Conservation (phyloP, 1,139 yeast genomes). For the Protomyces inundatus region DNA sequence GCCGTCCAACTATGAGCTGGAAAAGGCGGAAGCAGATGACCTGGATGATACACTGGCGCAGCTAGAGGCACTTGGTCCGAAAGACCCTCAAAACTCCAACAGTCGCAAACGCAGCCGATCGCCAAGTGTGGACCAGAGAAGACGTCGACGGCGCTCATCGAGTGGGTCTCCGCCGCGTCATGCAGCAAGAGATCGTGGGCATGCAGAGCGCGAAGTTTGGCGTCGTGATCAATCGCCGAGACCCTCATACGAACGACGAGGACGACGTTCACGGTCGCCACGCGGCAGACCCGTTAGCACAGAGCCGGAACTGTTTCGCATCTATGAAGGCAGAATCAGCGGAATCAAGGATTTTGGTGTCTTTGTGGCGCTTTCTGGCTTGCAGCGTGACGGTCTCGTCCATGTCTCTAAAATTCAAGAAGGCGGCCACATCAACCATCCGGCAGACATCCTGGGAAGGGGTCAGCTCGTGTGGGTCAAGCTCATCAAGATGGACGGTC, state of each 20-base stretch:
- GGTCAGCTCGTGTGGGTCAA: constrained; percentile 65
- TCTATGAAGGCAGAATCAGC: constrained; percentile 58
- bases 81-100: background rate
- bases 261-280: background rate
- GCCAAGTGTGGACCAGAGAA: background rate
- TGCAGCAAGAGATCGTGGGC: background rate
- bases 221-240: background rate
- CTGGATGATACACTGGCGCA: constrained; percentile 10
- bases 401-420: constrained; percentile 65
- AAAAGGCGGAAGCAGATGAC: background rate
- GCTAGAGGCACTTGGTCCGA: constrained; percentile 19
- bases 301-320: constrained; percentile 43
- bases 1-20: constrained; percentile 17
- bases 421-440: constrained; percentile 49
- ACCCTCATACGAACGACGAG: background rate
- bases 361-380: constrained; percentile 52
- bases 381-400: constrained; percentile 56
- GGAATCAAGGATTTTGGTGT: constrained; percentile 70
- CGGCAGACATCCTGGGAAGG: constrained; percentile 53
- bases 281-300: constrained; percentile 34
- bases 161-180: background rate
- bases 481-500: constrained; percentile 48
- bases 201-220: background rate
- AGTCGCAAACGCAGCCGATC: constrained; percentile 1
- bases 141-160: background rate